Conservation (phyloP, 2,329 filamentous ascomycete genomes). For the Colletotrichum destructivum region DNA sequence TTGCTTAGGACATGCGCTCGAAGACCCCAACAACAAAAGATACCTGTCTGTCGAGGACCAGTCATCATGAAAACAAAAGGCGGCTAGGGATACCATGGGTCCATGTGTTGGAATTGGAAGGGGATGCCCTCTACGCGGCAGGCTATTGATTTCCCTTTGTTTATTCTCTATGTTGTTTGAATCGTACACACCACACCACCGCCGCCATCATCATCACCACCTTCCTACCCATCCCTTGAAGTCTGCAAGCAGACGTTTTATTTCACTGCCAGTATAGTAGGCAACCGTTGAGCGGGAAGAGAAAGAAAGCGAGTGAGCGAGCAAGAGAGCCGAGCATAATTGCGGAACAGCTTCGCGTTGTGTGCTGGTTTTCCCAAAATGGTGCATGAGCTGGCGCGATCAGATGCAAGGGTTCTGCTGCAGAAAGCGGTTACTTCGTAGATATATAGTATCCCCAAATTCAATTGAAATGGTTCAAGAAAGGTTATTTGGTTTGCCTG, state of each 20-base stretch:
- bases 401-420: constrained; percentile 24
- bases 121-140: constrained; percentile 36
- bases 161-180: constrained; percentile 42
- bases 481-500: neutral
- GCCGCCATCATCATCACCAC: no score
- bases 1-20: constrained; percentile 11
- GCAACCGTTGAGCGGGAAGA: constrained; percentile 18
- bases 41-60: constrained; percentile 33
- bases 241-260: constrained; percentile 40
- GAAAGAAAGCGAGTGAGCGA: constrained; percentile 6
- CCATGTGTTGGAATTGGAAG: constrained; percentile 35
- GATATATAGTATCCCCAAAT: constrained; percentile 38
- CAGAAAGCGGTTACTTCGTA: constrained; percentile 38
- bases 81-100: constrained; percentile 40
- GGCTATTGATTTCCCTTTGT: constrained; percentile 43
- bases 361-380: constrained; percentile 35
- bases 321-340: constrained; percentile 1
- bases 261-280: constrained; percentile 36
- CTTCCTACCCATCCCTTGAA: neutral
- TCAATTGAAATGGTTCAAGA: constrained; percentile 32
- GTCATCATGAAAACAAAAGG: constrained; percentile 36
- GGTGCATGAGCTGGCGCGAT: constrained; percentile 38
- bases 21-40: constrained; percentile 26
- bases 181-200: constrained; percentile 38
- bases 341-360: constrained; percentile 21